A percentile compares a stretch with the other conserved stretches of the same genome.
These are phyloP conservation scores for Rhodotorula graminis DNA, from an alignment of 768 basidiomycete genomes.

Conservation along the genomic window DNA sequence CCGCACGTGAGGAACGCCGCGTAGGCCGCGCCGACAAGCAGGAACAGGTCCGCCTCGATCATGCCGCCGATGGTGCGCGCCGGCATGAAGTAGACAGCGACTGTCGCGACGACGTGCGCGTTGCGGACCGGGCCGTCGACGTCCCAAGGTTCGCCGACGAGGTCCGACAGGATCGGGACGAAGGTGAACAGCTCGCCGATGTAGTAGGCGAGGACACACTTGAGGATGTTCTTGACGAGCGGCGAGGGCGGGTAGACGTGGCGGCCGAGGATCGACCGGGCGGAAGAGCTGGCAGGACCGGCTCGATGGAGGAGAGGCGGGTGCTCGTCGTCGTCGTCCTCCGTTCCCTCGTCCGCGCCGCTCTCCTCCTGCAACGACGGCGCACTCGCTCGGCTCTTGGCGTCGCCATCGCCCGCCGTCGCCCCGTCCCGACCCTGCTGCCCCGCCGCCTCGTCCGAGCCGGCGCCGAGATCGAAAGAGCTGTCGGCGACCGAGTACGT, in stretches of 20 bases:
- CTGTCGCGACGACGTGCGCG: constrained; percentile 48
- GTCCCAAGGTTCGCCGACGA: constrained; percentile 54
- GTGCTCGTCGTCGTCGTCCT: background rate
- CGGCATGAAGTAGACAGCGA: constrained; percentile 80
- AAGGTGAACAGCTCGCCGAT: constrained; percentile 90
- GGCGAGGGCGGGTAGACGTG: constrained; percentile 12
- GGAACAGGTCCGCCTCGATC: constrained; percentile 70
- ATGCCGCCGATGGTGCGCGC: constrained; percentile 89
- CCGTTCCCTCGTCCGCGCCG: background rate
- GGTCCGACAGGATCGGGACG: constrained; percentile 63
- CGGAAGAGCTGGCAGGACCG: background rate
- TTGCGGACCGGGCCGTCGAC: constrained; percentile 31
- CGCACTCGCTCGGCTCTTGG: background rate
- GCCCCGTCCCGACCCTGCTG: background rate
- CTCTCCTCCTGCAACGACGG: too few species aligned
- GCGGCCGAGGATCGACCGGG: too few species aligned
- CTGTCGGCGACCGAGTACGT: constrained; percentile 9
- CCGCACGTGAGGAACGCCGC: constrained; percentile 53
- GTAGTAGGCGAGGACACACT: constrained; percentile 87
- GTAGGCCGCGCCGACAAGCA: constrained; percentile 59
- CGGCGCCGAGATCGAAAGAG: background rate
- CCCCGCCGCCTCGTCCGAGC: background rate
- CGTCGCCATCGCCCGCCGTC: background rate
- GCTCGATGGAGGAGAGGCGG: background rate
- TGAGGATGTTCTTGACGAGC: constrained; percentile 55